Percentiles rank a stretch among this genome's conserved stretches.
phyloP scores from a whole-genome alignment of 768 basidiomycete species.

The Polyporus arcularius region DNA sequence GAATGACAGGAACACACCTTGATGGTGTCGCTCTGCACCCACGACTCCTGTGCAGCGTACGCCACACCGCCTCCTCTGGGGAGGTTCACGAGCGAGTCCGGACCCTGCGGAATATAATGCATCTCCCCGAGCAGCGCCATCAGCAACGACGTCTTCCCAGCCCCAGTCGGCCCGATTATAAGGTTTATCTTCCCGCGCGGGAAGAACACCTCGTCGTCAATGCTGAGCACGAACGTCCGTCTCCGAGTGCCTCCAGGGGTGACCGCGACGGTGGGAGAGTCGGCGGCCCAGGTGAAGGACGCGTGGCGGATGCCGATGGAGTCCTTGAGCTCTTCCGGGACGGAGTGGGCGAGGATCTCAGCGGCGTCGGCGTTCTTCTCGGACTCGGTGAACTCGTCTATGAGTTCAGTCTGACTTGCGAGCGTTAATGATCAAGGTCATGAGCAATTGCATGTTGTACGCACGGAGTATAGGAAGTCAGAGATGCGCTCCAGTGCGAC shows the following conservation, averaged over 20 bases:
- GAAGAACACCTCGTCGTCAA: conserved; percentile 32
- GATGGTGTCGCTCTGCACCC: conserved; percentile 50
- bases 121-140: conserved; percentile 37
- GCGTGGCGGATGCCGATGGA: conserved; percentile 20
- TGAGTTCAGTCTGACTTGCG: conserved; percentile 20
- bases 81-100: conserved; percentile 42
- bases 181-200: conserved; percentile 30
- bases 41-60: conserved; percentile 50
- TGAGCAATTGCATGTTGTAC: conserved; percentile 21
- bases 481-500: conserved; percentile 44
- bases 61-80: conserved; percentile 47
- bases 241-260: conserved; percentile 8
- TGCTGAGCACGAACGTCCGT: conserved; percentile 25
- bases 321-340: conserved; percentile 7
- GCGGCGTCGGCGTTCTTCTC: neutral
- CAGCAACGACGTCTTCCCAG: conserved; percentile 34
- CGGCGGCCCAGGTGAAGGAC: conserved; percentile 21
- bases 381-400: conserved; percentile 18
- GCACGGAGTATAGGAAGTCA: conserved; percentile 38
- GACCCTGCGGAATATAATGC: conserved; percentile 31
- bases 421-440: neutral
- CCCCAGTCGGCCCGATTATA: conserved; percentile 34
- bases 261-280: neutral
- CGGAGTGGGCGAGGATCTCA: neutral
- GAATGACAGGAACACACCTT: conserved; percentile 18